Evolutionary conservation across 2,329 filamentous ascomycete genomes (phyloP).

Genomic region (Cercospora zeina): DNA sequence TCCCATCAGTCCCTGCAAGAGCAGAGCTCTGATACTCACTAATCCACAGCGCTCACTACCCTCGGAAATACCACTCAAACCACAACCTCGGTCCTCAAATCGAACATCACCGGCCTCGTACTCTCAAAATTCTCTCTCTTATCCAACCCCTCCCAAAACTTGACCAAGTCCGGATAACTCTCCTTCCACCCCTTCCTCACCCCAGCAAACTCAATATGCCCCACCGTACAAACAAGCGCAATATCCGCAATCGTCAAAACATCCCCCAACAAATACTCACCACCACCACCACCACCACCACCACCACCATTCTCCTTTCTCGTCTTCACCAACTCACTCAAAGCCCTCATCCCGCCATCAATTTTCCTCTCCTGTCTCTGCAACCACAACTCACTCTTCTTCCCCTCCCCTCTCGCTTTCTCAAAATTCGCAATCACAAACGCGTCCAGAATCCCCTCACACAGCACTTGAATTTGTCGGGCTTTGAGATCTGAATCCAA

Average conservation of each 20-base stretch:
- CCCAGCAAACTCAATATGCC: slow-evolving; percentile 24
- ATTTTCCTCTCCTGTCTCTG: slow-evolving; percentile 26
- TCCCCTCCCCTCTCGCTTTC: slow-evolving; percentile 19
- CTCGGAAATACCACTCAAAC: background rate
- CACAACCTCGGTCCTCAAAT: slow-evolving; percentile 16
- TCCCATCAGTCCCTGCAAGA: no score
- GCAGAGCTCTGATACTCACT: background rate
- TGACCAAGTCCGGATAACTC: slow-evolving; percentile 24
- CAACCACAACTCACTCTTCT: slow-evolving; percentile 21
- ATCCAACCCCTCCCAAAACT: slow-evolving; percentile 26
- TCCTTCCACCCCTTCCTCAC: slow-evolving; percentile 24
- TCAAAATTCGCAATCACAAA: slow-evolving; percentile 28
- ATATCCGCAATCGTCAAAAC: slow-evolving; percentile 30
- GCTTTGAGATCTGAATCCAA: slow-evolving; percentile 23
- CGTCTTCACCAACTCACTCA: slow-evolving; percentile 20
- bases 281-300: background rate
- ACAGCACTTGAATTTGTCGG: slow-evolving; percentile 23
- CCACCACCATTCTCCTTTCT: slow-evolving; percentile 6
- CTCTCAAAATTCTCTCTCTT: slow-evolving; percentile 20
- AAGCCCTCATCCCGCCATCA: slow-evolving; percentile 24
- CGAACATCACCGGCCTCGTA: slow-evolving; percentile 29
- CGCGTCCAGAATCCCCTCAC: slow-evolving; percentile 28
- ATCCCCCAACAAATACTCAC: slow-evolving; percentile 23
- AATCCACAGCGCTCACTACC: background rate
- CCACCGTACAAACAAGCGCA: slow-evolving; percentile 28